These are phyloP conservation scores for Candida multigemmis DNA, from an alignment of 805 yeast genomes.

Conservation along the genomic window DNA sequence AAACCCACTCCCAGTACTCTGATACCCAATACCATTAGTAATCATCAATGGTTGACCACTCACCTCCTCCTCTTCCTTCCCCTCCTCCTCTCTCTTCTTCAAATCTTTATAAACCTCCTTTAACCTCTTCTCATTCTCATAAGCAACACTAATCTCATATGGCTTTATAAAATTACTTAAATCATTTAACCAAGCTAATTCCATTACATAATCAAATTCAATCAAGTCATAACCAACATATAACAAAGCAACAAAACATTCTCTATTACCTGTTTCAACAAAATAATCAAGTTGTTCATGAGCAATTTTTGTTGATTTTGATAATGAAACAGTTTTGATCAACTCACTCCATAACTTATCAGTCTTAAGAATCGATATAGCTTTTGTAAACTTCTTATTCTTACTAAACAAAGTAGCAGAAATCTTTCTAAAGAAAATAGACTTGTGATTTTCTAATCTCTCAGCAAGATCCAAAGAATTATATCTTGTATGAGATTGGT, in stretches of 20 bases:
- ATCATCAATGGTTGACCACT: slow-evolving; percentile 67
- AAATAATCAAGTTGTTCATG: slow-evolving; percentile 85
- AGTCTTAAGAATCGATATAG: slow-evolving; percentile 77
- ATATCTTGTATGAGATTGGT: slow-evolving; percentile 71
- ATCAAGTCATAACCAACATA: slow-evolving; percentile 78
- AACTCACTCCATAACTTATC: slow-evolving; percentile 95
- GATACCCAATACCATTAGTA: slow-evolving; percentile 71
- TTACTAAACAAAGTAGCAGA: slow-evolving; percentile 91
- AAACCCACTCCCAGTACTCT: slow-evolving; percentile 66
- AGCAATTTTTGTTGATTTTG: slow-evolving; percentile 71
- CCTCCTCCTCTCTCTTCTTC: slow-evolving; percentile 58
- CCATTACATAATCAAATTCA: slow-evolving; percentile 76
- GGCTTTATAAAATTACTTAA: slow-evolving; percentile 85
- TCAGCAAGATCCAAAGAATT: slow-evolving; percentile 89
- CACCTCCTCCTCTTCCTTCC: slow-evolving; percentile 36
- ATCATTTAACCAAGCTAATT: slow-evolving; percentile 83
- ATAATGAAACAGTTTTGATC: slow-evolving; percentile 81
- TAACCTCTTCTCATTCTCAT: slow-evolving; percentile 66
- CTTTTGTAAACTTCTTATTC: slow-evolving; percentile 88
- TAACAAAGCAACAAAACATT: slow-evolving; percentile 84
- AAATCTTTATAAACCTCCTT: slow-evolving; percentile 61
- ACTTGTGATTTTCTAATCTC: slow-evolving; percentile 84
- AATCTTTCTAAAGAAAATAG: slow-evolving; percentile 90
- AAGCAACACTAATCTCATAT: slow-evolving; percentile 74
- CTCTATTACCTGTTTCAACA: slow-evolving; percentile 94